phyloP scores from a whole-genome alignment of 805 yeast genomes.

The Wickerhamiella slavikovae region DNA sequence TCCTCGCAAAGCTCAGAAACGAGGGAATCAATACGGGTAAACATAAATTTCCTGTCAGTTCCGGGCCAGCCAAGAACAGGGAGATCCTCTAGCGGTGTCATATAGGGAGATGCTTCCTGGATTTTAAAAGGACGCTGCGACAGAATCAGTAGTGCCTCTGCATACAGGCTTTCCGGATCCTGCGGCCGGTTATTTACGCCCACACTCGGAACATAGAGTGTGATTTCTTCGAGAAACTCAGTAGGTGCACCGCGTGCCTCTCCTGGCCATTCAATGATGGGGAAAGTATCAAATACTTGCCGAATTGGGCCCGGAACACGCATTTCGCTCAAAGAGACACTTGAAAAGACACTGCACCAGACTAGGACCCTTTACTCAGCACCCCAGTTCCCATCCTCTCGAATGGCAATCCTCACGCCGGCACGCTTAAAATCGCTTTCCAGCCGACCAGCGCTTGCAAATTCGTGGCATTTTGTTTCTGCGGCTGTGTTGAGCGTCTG shows the following conservation, averaged over 20 bases:
- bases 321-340: conserved; percentile 4
- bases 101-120: conserved; percentile 6
- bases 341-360: neutral
- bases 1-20: too few species aligned
- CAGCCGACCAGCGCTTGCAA: conserved; percentile 30
- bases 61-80: conserved; percentile 8
- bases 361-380: neutral
- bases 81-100: conserved; percentile 6
- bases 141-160: conserved; percentile 8
- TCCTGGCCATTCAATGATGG: conserved; percentile 10
- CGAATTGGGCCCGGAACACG: conserved; percentile 15
- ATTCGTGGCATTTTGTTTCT: conserved; percentile 59
- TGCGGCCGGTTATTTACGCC: conserved; percentile 9
- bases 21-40: too few species aligned
- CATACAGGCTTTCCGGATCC: conserved; percentile 16
- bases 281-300: conserved; percentile 16
- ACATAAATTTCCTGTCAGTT: too few species aligned
- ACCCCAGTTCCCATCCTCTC: neutral
- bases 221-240: neutral
- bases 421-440: conserved; percentile 34
- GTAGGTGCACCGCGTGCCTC: conserved; percentile 1
- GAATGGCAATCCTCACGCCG: conserved; percentile 24
- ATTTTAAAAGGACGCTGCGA: neutral
- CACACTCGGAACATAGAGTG: conserved; percentile 11
- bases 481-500: conserved; percentile 66